Conservation (phyloP, 2,329 filamentous ascomycete genomes). For the Phaeoacremonium minimum region DNA sequence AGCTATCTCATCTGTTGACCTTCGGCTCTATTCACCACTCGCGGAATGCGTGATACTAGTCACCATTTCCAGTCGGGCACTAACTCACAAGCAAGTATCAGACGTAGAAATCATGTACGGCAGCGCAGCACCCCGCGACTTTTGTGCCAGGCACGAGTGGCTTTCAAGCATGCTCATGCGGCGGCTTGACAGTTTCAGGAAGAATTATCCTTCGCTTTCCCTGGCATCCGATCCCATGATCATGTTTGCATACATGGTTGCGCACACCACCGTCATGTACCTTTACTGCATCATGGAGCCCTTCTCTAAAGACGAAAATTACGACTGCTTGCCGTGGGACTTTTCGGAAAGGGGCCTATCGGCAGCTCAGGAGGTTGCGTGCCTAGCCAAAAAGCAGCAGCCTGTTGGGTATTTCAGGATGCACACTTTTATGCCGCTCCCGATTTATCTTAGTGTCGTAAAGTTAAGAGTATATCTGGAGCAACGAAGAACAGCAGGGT, state of each 20-base stretch:
- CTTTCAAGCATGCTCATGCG: conserved; percentile 13
- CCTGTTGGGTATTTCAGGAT: conserved; percentile 18
- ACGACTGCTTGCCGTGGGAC: conserved; percentile 4
- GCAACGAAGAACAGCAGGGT: neutral
- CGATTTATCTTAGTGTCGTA: neutral
- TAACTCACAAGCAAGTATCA: conserved; percentile 12
- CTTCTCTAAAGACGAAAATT: conserved; percentile 4
- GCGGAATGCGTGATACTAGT: conserved; percentile 13
- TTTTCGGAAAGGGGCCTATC: conserved; percentile 9
- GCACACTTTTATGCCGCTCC: neutral
- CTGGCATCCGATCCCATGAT: conserved; percentile 16
- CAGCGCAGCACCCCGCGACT: conserved; percentile 11
- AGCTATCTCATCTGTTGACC: conserved; percentile 9
- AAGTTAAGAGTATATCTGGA: neutral
- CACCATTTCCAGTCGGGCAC: conserved; percentile 13
- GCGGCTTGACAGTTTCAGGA: conserved; percentile 7
- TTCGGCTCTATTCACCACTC: conserved; percentile 12
- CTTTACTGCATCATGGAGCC: conserved; percentile 13
- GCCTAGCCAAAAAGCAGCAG: conserved; percentile 13
- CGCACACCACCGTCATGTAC: conserved; percentile 12
- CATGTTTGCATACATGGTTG: conserved; percentile 16
- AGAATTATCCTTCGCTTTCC: conserved; percentile 9
- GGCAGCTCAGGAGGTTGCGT: conserved; percentile 15
- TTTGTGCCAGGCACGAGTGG: conserved; percentile 19
- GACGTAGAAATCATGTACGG: conserved; percentile 11